Base-by-base conservation (phyloP, 2,329 filamentous ascomycete genomes). In the Decorospora gaudefroyi region DNA sequence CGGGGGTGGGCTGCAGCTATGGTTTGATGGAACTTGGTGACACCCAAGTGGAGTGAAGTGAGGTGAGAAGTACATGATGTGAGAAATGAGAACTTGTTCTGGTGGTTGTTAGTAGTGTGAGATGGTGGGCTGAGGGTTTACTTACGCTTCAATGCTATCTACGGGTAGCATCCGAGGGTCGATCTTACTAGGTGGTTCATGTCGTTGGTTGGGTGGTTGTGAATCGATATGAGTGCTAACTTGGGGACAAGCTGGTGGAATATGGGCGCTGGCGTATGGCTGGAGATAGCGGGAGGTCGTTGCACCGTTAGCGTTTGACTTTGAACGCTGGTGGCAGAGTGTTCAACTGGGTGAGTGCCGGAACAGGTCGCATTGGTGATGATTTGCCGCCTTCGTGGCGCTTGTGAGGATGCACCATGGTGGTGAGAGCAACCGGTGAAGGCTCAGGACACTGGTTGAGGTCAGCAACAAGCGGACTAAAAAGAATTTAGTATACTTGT, bases 1-100 rank as follows among this genome's bases (percentile, higher is more conserved):
- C 30, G 23, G 36, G 35, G 22, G 40, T 37, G 30, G 36, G 38
- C 45, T 48, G 48, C 44, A 51, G 44, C 22, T 42, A 42, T 40
- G 44, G 48, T 35, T 22, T 21, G 13, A 32, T 49, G 44, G 49
- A 49, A 49, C 45, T 39, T 33, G 37, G 45, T 44, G 27, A 38
- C 22, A 35, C 15, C 16, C 15, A 22, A 31, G 25, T 17, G 10
- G 32, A 25, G 18, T 18, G n/a, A 17, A 37, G 32, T 25, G 30
- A 9, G 18, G 12, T 11, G 11, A 21, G n/a, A n/a, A n/a, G 42
- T 25, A 25, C 33, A 49, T 42, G 29, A 32, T n/a, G 4, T 19
- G 26, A n/a, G 15, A 19, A 10, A 41, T 11, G 36, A 34, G 29
- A 36, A 36, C 31, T 21, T 32, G 10, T 32, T 22, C 42, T 49